A percentile compares a stretch with the other conserved stretches of the same genome.
Evolutionary conservation across 441 rosid species (phyloP).

Genomic region (Jatropha podagrica): DNA sequence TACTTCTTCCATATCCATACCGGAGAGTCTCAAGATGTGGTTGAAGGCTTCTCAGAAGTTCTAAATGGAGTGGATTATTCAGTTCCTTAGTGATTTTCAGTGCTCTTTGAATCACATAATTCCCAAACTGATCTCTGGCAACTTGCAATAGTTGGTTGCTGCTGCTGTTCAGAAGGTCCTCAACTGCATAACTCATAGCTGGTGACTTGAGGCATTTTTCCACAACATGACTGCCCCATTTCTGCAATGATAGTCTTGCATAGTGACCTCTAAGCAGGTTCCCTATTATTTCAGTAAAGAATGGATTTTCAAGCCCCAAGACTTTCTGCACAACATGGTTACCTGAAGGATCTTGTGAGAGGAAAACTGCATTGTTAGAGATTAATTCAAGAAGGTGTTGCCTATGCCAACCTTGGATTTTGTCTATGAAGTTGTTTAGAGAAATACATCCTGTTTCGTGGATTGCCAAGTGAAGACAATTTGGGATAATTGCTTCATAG

Average conservation of each 20-base stretch:
- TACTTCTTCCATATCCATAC: slow-evolving; percentile 25
- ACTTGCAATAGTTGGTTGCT: slow-evolving; percentile 23
- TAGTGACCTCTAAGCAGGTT: slow-evolving; percentile 19
- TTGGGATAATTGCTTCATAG: slow-evolving; percentile 13
- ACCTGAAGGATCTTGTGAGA: slow-evolving; percentile 30
- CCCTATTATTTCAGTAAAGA: slow-evolving; percentile 14
- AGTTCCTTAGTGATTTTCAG: slow-evolving; percentile 20
- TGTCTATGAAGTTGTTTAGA: slow-evolving; percentile 26
- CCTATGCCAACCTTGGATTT: slow-evolving; percentile 21
- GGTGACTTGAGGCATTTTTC: slow-evolving; percentile 28
- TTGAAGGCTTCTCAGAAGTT: slow-evolving; percentile 16
- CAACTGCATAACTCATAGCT: slow-evolving; percentile 13
- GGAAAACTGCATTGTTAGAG: slow-evolving; percentile 19
- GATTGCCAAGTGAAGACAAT: slow-evolving; percentile 23
- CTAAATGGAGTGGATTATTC: not conserved
- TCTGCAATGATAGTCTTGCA: slow-evolving; percentile 26
- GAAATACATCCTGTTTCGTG: slow-evolving; percentile 28
- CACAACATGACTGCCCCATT: slow-evolving; percentile 36
- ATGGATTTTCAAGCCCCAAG: slow-evolving; percentile 20
- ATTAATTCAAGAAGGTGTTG: slow-evolving; percentile 13
- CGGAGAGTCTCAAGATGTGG: slow-evolving; percentile 2
- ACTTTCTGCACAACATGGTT: slow-evolving; percentile 37
- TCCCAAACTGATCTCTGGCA: slow-evolving; percentile 36
- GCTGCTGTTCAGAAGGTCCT: slow-evolving; percentile 21
- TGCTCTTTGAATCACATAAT: slow-evolving; percentile 42